Percentiles rank a stretch among this genome's conserved stretches.
Conservation (phyloP, 192 early-diverging fungal species). For the Oehlia diaphana region DNA sequence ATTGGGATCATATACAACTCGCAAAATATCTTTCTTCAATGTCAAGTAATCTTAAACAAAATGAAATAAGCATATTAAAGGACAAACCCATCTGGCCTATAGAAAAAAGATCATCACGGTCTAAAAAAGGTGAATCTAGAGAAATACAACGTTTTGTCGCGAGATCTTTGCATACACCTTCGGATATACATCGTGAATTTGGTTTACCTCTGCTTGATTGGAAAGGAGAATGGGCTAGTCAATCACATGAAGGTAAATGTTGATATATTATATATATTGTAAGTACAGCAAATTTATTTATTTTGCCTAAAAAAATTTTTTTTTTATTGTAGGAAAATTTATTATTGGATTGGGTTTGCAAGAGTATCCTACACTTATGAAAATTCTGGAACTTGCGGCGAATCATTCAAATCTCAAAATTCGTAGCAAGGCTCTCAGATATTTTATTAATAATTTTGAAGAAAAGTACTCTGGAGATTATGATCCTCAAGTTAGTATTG, state of each 20-base stretch:
- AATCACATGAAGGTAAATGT: slow-evolving; percentile 31
- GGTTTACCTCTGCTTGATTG: slow-evolving; percentile 71
- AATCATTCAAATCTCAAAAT: slow-evolving; percentile 27
- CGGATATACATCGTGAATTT: slow-evolving; percentile 54
- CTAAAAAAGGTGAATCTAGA: too few relatives aligned
- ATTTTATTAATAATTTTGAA: slow-evolving; percentile 73
- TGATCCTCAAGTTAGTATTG: slow-evolving; percentile 38
- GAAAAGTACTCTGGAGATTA: slow-evolving; percentile 56
- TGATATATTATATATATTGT: slow-evolving; percentile 12
- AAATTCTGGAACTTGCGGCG: slow-evolving; percentile 45
- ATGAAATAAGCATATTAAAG: slow-evolving; percentile 62
- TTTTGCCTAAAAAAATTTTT: neutral
- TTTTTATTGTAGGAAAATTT: slow-evolving; percentile 40
- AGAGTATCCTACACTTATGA: slow-evolving; percentile 39
- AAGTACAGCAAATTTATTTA: too few relatives aligned
- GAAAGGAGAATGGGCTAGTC: slow-evolving; percentile 49
- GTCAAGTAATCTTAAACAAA: slow-evolving; percentile 51
- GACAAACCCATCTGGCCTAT: slow-evolving; percentile 68
- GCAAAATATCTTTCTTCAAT: slow-evolving; percentile 77
- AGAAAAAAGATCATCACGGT: slow-evolving; percentile 38
- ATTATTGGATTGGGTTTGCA: slow-evolving; percentile 52
- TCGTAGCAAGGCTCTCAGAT: slow-evolving; percentile 58
- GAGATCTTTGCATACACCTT: slow-evolving; percentile 67
- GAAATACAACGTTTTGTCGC: slow-evolving; percentile 53
- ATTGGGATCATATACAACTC: slow-evolving; percentile 83